Evolutionary conservation across 768 basidiomycete genomes (phyloP).

Genomic region (Phlebiopsis gigantea): DNA sequence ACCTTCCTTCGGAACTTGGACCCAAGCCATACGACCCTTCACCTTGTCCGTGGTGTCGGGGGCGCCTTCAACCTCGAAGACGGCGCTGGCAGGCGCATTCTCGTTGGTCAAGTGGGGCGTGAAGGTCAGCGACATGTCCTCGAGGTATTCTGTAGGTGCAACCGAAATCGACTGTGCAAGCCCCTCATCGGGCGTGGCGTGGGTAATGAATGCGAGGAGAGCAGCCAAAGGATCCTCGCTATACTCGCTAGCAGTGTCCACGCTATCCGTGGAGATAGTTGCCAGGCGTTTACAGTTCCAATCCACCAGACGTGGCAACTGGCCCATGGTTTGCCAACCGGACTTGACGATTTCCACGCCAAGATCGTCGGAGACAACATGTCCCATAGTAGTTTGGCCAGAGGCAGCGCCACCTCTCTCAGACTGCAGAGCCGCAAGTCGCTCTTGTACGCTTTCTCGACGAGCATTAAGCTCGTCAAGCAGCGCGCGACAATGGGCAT

Average conservation of each 20-base stretch:
- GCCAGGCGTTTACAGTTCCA: slow-evolving; percentile 46
- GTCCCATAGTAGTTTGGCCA: not conserved
- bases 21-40: slow-evolving; percentile 72
- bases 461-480: not conserved
- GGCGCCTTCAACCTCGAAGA: slow-evolving; percentile 44
- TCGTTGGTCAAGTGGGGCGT: not conserved
- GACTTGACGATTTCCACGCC: not conserved
- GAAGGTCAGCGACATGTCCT: slow-evolving; percentile 37
- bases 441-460: not conserved
- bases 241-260: slow-evolving; percentile 25
- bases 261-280: not conserved
- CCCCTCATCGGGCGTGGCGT: slow-evolving; percentile 52
- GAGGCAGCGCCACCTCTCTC: too few relatives aligned
- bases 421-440: not conserved
- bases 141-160: slow-evolving; percentile 45
- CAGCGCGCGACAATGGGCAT: slow-evolving; percentile 34
- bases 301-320: slow-evolving; percentile 41
- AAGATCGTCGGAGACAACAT: not conserved
- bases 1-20: slow-evolving; percentile 57
- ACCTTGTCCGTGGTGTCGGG: slow-evolving; percentile 79
- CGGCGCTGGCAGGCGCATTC: not conserved
- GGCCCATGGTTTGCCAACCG: slow-evolving; percentile 11
- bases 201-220: slow-evolving; percentile 74
- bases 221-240: slow-evolving; percentile 43
- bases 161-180: slow-evolving; percentile 44